These are phyloP conservation scores for Macrophomina phaseolina DNA, from an alignment of 2,329 filamentous ascomycete species.

Conservation along the genomic window DNA sequence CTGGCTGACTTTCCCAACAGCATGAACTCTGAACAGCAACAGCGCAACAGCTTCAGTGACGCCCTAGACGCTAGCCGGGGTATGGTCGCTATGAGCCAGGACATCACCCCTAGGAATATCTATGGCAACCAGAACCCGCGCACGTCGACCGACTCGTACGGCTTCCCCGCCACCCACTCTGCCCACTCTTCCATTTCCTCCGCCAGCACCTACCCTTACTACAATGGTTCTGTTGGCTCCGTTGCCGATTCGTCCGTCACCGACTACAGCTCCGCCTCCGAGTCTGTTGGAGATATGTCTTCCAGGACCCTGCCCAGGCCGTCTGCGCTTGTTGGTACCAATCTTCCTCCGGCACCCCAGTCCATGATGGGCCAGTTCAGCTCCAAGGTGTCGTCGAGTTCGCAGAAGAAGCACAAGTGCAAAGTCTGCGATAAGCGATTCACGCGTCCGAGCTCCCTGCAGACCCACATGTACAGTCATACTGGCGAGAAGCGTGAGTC, in stretches of 20 bases:
- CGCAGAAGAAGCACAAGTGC: constrained; percentile 99
- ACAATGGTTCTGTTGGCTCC: constrained; percentile 79
- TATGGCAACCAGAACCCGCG: constrained; percentile 72
- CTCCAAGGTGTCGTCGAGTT: constrained; percentile 93
- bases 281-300: constrained; percentile 77
- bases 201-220: constrained; percentile 81
- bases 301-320: constrained; percentile 86
- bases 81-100: constrained; percentile 95
- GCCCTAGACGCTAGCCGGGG: constrained; percentile 91
- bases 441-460: constrained; percentile 88
- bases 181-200: constrained; percentile 89
- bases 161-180: constrained; percentile 84
- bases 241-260: constrained; percentile 81
- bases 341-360: constrained; percentile 80
- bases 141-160: constrained; percentile 83
- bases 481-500: constrained; percentile 96
- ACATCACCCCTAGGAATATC: constrained; percentile 85
- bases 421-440: constrained; percentile 99
- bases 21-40: constrained; percentile 64
- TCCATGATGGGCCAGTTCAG: constrained; percentile 99
- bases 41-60: constrained; percentile 77
- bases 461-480: constrained; percentile 98
- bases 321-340: constrained; percentile 65
- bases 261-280: constrained; percentile 91
- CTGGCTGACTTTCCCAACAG: constrained; percentile 67